Evolutionary conservation across 805 yeast genomes (phyloP), one percentile per base, ranked within the genome.

Genomic region (Candida ovalis): DNA sequence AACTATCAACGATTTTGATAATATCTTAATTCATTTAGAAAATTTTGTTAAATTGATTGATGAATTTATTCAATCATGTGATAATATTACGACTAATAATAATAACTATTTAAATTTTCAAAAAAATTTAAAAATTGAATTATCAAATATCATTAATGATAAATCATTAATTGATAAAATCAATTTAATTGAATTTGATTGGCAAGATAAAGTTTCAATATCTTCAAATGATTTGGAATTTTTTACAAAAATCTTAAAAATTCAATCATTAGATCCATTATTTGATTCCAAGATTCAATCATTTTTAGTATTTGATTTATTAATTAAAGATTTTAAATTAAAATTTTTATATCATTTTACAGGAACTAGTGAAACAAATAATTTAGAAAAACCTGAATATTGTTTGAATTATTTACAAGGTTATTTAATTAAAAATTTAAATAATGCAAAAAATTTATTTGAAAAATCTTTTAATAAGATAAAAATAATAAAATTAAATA

Each of bases 311-410:
- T 64, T 82, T 37, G 74, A 72, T 38, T 60, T 69, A 0, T 61
- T 86, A 27, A 61, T 77, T 2, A 62, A 65, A 23, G 77, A 78
- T 1, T 69, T 83, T 25, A 66, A 67, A 7, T 54, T 71, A 12
- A 71, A 86, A 38, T 80, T 86, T 58, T 66, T 71, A 37, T 86
- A 67, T 64, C 88, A 86, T 59, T 86, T 85, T 58, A 76, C 77
- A 43, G 69, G 77, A 4, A 67, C 73, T 25, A 69, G 64, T 36
- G 85, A 82, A 30, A 85, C 91, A 0, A 84, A 83, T 56, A 75
- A 80, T 40, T 58, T 79, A 23, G 82, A 83, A 48, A 81, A 81
- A 57, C 91, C 92, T 1, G 91, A 86, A 59, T 85, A 88, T 84
- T 76, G 82, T 3, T 73, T 84, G 50, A 64, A 69, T 17, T 84